Percentiles rank a stretch among this genome's conserved stretches.
Evolutionary conservation across 768 basidiomycete species (phyloP).

Genomic region (Lentinula boryana): DNA sequence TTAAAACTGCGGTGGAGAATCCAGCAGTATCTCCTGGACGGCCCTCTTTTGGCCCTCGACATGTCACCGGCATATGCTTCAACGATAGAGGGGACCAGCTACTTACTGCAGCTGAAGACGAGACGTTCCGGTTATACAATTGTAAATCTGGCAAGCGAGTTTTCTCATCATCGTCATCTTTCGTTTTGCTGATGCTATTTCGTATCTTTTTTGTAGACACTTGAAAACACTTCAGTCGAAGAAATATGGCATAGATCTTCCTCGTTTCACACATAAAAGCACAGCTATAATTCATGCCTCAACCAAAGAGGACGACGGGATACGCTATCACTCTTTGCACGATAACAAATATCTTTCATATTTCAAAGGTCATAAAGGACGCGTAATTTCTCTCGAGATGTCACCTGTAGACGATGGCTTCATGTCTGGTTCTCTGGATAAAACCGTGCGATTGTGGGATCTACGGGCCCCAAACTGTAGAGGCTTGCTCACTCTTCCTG

Average conservation of each 20-base stretch:
- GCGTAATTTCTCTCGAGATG: constrained; percentile 86
- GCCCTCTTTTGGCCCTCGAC: constrained; percentile 46
- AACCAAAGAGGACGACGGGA: constrained; percentile 91
- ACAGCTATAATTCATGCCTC: constrained; percentile 84
- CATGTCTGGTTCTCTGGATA: constrained; percentile 91
- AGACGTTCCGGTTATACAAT: constrained; percentile 84
- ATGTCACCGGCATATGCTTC: constrained; percentile 86
- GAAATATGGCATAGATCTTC: constrained; percentile 95
- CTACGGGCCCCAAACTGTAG: constrained; percentile 73
- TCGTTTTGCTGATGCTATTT: constrained; percentile 10
- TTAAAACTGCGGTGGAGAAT: constrained; percentile 71
- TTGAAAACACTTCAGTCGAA: constrained; percentile 81
- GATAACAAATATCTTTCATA: constrained; percentile 96
- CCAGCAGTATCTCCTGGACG: constrained; percentile 25
- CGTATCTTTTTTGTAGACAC: constrained; percentile 36
- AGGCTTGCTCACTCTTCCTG: constrained; percentile 71
- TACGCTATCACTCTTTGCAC: constrained; percentile 91
- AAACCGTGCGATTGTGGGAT: constrained; percentile 96
- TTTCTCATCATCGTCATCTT: constrained; percentile 13
- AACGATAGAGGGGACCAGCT: constrained; percentile 87
- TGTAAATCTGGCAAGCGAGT: constrained; percentile 93
- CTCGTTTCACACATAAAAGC: constrained; percentile 91
- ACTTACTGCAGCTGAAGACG: constrained; percentile 88
- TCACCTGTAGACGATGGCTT: constrained; percentile 93
- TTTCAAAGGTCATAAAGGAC: constrained; percentile 89